phyloP scores from a whole-genome alignment of 208 protist species.

The Leishmania major region DNA sequence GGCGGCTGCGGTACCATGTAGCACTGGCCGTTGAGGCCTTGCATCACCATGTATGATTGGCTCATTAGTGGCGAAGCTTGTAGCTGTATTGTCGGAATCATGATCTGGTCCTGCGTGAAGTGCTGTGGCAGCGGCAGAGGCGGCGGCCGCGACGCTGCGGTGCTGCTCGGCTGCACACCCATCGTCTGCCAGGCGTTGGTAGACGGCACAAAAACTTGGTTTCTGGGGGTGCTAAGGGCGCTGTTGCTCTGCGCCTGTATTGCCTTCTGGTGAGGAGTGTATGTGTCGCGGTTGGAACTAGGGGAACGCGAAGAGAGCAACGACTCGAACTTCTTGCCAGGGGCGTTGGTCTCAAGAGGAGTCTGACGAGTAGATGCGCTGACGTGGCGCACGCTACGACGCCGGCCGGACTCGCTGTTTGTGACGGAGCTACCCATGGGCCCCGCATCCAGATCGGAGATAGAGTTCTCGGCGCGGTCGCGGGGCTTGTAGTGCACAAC shows the following conservation, averaged over 20 bases:
- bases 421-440: slow-evolving; percentile 35
- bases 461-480: slow-evolving; percentile 37
- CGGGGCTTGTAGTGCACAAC: slow-evolving; percentile 51
- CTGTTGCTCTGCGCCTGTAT: slow-evolving; percentile 12
- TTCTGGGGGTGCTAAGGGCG: slow-evolving; percentile 8
- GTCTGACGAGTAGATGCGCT: slow-evolving; percentile 36
- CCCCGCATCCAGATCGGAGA: slow-evolving; percentile 43
- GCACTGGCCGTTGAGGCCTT: slow-evolving; percentile 33
- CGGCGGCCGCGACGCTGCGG: neutral
- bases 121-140: neutral
- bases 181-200: slow-evolving; percentile 23
- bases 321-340: slow-evolving; percentile 12
- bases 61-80: slow-evolving; percentile 19
- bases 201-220: slow-evolving; percentile 28
- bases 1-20: slow-evolving; percentile 35
- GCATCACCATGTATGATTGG: slow-evolving; percentile 42
- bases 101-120: slow-evolving; percentile 19
- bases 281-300: slow-evolving; percentile 15
- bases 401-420: slow-evolving; percentile 16
- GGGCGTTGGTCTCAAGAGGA: slow-evolving; percentile 29
- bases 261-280: slow-evolving; percentile 21
- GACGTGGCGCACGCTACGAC: slow-evolving; percentile 13
- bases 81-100: slow-evolving; percentile 22
- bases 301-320: slow-evolving; percentile 26
- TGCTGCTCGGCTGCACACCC: neutral